A percentile compares a stretch with the other conserved stretches of the same genome.
Conservation (phyloP, 2,329 filamentous ascomycete species). For the Ilyonectria robusta region DNA sequence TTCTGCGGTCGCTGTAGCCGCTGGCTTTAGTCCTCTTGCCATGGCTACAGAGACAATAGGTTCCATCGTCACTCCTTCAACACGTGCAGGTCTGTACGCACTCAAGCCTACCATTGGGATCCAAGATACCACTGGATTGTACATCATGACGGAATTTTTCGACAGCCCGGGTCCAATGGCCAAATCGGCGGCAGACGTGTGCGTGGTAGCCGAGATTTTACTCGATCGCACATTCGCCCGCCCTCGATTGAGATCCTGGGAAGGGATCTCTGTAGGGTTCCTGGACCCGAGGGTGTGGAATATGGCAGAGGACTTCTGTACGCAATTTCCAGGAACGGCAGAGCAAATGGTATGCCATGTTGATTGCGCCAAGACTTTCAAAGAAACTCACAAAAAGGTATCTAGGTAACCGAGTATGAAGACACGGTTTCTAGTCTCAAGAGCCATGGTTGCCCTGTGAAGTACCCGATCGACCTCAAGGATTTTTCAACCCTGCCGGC, state of each 20-base stretch:
- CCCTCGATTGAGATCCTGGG: background rate
- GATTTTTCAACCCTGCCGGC: slow-evolving; percentile 4
- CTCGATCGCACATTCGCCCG: background rate
- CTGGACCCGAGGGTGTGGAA: slow-evolving; percentile 7
- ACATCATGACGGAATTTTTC: slow-evolving; percentile 9
- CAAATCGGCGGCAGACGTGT: slow-evolving; percentile 7
- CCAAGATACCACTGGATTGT: background rate
- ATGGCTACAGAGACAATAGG: slow-evolving; percentile 53
- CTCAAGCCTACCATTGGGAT: slow-evolving; percentile 45
- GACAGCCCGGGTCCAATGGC: slow-evolving; percentile 19
- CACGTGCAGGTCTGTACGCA: slow-evolving; percentile 44
- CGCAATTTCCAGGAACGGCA: slow-evolving; percentile 4
- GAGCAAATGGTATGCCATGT: background rate
- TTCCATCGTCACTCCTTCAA: slow-evolving; percentile 45
- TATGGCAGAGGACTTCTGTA: slow-evolving; percentile 5
- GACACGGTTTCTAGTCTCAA: background rate
- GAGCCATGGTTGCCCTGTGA: background rate
- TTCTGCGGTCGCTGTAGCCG: slow-evolving; percentile 51
- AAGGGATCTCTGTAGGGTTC: background rate
- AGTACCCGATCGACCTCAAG: slow-evolving; percentile 2
- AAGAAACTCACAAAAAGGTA: background rate
- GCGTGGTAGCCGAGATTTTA: background rate
- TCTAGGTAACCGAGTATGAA: background rate
- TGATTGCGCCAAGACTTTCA: background rate
- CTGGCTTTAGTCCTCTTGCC: slow-evolving; percentile 50